Base-by-base conservation (phyloP, 1,284 basidiomycete genomes). In the Cutaneotrichosporon cavernicola region DNA sequence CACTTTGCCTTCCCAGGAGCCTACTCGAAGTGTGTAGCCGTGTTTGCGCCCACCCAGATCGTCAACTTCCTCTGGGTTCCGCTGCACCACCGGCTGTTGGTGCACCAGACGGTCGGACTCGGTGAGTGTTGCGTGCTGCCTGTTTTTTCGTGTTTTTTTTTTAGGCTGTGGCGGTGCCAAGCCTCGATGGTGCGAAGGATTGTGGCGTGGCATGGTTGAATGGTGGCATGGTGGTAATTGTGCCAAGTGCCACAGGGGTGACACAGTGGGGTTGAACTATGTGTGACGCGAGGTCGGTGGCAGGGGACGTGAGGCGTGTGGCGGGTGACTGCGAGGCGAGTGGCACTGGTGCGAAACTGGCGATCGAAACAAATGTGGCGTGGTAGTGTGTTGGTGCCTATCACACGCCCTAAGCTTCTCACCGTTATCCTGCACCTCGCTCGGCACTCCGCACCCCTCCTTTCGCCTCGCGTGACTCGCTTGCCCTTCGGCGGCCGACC, bases 31-130 rank as follows among this genome's bases (percentile, higher is more conserved):
- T 73, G 73, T 8, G 66, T 76, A 11, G 83, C 81, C 14, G 90
- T 92, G 10, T 92, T 90, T 75, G 84, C 88, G 53, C 91, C 91
- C 0, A 86, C 90, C 0, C 91, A 93, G 75, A 76, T 90, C 62
- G 81, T 91, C 82, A 94, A 94, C 81, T 93, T 93, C 73, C 82
- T 87, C 14, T 30, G 93, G 58, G 85, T 93, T 0, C 92, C 91
- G 0, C 85, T 85, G 5, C 91, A 92, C 72, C 82, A 92, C 61
- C 86, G 91, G n/a, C 87, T 93, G 65, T 83, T 89, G 9, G 83
- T 89, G 22, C 85, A 92, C 32, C 86, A 91, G 73, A 84, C 89
- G 16, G 90, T 94, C 60, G 89, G 88, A 65, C 83, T 94, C 60
- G 90, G 91, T 76, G 59, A 69, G 74, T 70, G 16, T 6, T 22